Evolutionary conservation across 805 yeast genomes (phyloP).

Genomic region (Candida argentea): DNA sequence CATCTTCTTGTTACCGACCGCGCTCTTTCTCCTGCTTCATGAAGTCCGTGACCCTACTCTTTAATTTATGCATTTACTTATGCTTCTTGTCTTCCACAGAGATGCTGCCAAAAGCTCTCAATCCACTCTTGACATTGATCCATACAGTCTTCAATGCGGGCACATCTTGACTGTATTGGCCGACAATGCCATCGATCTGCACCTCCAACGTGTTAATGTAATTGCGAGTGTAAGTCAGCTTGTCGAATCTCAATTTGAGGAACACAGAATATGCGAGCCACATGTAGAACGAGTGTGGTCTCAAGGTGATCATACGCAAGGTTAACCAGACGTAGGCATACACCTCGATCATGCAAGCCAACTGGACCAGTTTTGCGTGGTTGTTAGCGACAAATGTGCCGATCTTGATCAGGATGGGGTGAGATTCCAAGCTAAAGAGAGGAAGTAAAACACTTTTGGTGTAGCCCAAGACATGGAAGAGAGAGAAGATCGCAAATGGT

Average conservation of each 20-base stretch:
- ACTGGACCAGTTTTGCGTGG: constrained; percentile 27
- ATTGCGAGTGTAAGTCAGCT: constrained; percentile 60
- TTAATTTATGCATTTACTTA: too few relatives aligned
- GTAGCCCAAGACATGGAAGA: constrained; percentile 76
- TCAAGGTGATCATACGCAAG: constrained; percentile 48
- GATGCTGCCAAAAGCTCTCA: constrained; percentile 18
- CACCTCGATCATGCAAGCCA: constrained; percentile 30
- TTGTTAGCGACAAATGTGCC: constrained; percentile 23
- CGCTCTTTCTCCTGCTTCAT: too few relatives aligned
- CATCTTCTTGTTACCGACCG: too few relatives aligned
- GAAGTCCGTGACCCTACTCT: too few relatives aligned
- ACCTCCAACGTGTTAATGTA: constrained; percentile 64
- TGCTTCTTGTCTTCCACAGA: constrained; percentile 25
- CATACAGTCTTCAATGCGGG: constrained; percentile 29
- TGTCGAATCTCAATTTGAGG: constrained; percentile 69
- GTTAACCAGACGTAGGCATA: constrained; percentile 35
- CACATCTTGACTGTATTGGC: constrained; percentile 11
- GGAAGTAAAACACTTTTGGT: constrained; percentile 59
- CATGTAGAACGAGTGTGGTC: constrained; percentile 51
- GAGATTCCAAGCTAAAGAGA: constrained; percentile 29
- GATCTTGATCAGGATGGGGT: constrained; percentile 28
- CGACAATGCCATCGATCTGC: constrained; percentile 22
- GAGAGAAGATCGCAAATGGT: constrained; percentile 70
- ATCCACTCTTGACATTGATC: constrained; percentile 22
- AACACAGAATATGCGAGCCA: constrained; percentile 48